Evolutionary conservation across 495 filamentous ascomycete genomes (phyloP).

Genomic region (Aspergillus saccharolyticus): DNA sequence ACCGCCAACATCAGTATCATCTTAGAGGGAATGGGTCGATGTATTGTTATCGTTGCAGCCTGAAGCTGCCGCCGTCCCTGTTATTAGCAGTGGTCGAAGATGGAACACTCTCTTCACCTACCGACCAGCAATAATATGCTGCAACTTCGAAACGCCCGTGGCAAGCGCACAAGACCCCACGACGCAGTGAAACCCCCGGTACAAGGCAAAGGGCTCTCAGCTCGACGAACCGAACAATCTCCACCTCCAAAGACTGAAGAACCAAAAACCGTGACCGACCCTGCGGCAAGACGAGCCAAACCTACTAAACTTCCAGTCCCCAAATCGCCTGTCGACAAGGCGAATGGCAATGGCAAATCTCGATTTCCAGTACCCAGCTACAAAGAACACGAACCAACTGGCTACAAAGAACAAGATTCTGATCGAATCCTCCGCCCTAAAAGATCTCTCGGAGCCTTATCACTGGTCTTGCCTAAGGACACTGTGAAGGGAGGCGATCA

Average conservation of each 20-base stretch:
- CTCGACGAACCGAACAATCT: background rate
- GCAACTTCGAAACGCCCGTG: slow-evolving; percentile 23
- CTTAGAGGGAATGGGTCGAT: slow-evolving; percentile 23
- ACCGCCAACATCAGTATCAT: background rate
- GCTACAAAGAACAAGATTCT: background rate
- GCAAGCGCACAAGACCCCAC: slow-evolving; percentile 2
- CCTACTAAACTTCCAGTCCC: slow-evolving; percentile 35
- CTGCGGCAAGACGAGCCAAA: slow-evolving; percentile 16
- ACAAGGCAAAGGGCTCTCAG: background rate
- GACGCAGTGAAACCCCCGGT: slow-evolving; percentile 1
- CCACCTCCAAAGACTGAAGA: background rate
- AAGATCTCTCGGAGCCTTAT: slow-evolving; percentile 13
- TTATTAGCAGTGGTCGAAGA: slow-evolving; percentile 19
- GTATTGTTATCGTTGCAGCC: slow-evolving; percentile 10
- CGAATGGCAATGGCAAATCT: slow-evolving; percentile 10
- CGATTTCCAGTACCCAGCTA: background rate
- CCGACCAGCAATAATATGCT: slow-evolving; percentile 34
- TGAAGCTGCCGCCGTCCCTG: slow-evolving; percentile 5
- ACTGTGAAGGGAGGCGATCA: slow-evolving; percentile 26
- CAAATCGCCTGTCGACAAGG: slow-evolving; percentile 19
- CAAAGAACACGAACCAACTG: too few species aligned
- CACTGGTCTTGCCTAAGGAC: slow-evolving; percentile 16
- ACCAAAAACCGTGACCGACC: slow-evolving; percentile 2
- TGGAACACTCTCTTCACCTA: slow-evolving; percentile 25
- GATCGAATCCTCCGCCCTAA: background rate